Conservation (phyloP, 768 basidiomycete genomes). For the Rubroboletus pulcherrimus region DNA sequence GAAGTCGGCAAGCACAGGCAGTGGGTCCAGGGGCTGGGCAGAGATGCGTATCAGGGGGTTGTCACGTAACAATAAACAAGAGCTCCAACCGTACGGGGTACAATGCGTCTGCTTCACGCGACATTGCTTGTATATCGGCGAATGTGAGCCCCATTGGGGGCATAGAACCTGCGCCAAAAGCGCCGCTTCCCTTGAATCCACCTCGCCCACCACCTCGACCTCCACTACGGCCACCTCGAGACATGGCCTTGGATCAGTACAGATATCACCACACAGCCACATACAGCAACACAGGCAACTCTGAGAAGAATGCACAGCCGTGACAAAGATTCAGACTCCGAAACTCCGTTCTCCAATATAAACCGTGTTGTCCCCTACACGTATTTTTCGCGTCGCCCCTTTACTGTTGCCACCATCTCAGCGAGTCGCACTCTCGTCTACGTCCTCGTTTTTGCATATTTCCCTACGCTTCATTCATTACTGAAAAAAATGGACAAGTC, state of each 20-base stretch:
- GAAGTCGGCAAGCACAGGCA: slow-evolving; percentile 68
- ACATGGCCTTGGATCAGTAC: slow-evolving; percentile 37
- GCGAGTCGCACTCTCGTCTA: not conserved
- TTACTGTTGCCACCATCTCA: slow-evolving; percentile 23
- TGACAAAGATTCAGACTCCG: slow-evolving; percentile 18
- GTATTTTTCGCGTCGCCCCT: slow-evolving; percentile 27
- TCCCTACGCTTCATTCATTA: not conserved
- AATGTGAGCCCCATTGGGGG: slow-evolving; percentile 81
- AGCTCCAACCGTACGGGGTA: slow-evolving; percentile 65
- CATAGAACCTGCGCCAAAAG: slow-evolving; percentile 35
- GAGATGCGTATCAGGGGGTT: slow-evolving; percentile 16
- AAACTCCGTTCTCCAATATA: slow-evolving; percentile 27
- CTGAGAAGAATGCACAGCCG: not conserved
- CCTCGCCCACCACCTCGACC: slow-evolving; percentile 58
- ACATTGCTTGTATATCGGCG: slow-evolving; percentile 72
- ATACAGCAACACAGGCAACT: not conserved
- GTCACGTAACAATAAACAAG: slow-evolving; percentile 15
- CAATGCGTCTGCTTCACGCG: slow-evolving; percentile 70
- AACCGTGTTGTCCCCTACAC: not conserved
- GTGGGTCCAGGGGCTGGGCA: slow-evolving; percentile 53
- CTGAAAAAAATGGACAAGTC: slow-evolving; percentile 67
- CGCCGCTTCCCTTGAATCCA: slow-evolving; percentile 48
- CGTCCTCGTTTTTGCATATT: not conserved
- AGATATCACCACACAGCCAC: slow-evolving; percentile 11
- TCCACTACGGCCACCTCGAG: slow-evolving; percentile 46